Evolutionary conservation across 2,329 filamentous ascomycete genomes (phyloP), one percentile per base, ranked within the genome.

Genomic region (Volutella citrinella): DNA sequence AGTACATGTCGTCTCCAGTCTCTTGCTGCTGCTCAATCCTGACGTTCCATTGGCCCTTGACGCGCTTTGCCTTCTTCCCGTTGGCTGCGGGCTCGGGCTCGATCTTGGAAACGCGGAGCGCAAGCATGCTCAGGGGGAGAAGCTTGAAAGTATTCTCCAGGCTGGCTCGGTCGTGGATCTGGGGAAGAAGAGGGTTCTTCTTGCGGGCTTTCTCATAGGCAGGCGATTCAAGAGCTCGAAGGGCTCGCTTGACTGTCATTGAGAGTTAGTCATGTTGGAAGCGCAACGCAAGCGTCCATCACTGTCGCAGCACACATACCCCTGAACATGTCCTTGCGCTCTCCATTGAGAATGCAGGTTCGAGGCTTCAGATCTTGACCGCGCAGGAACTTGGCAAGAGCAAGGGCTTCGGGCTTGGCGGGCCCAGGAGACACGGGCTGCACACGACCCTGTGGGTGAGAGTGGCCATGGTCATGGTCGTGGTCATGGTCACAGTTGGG

Each of bases 291-390:
- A n/a, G 17, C 10, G 19, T 15, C 42, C 57, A 30, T n/a, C n/a
- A n/a, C n/a, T n/a, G n/a, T n/a, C n/a, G n/a, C n/a, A n/a, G n/a
- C n/a, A n/a, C n/a, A n/a, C n/a, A n/a, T 70, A 91, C 88, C 89
- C 74, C 84, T 85, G 66, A 98, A 97, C 87, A 98, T 94, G 48
- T 98, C 91, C 68, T 95, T 97, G 55, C 93, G 80, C 73, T 96
- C 90, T 54, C 93, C 93, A 48, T 96, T 90, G 47, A 97, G 77
- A 46, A 98, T 94, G 60, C 87, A 91, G 13, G 90, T 96, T 45
- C 93, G 76, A 13, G 78, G 75, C 75, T 98, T 98, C 46, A 98
- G 68, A 40, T 93, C 79, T 66, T 96, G 90, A 38, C 76, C 64
- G 49, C 82, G 81, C 40, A 98, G 69, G 66, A 95, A 98, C 55